Evolutionary conservation across 2,329 filamentous ascomycete species (phyloP).

Genomic region (Hymenoscyphus scutula): DNA sequence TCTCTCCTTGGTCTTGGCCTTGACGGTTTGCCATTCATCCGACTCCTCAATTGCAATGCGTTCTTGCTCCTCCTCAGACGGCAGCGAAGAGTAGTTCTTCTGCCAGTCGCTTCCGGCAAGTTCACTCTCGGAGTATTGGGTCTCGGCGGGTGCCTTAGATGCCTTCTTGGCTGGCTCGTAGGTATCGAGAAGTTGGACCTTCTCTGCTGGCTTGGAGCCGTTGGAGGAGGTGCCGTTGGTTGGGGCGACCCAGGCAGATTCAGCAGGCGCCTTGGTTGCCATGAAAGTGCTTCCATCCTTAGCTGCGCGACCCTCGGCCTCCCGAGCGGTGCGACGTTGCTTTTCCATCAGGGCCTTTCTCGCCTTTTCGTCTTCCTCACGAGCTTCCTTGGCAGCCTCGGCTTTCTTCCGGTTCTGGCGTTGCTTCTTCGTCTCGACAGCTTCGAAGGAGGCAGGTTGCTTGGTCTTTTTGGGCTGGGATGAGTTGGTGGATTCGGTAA

Average conservation of each 20-base stretch:
- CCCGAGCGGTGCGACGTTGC: constrained; percentile 77
- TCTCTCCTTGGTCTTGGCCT: constrained; percentile 31
- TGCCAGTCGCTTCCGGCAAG: constrained; percentile 22
- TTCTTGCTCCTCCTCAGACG: constrained; percentile 62
- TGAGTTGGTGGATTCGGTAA: constrained; percentile 65
- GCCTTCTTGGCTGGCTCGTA: constrained; percentile 44
- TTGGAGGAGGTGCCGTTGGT: constrained; percentile 22
- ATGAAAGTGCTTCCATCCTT: constrained; percentile 71
- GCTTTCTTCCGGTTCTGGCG: constrained; percentile 88
- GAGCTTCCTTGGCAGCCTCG: constrained; percentile 71
- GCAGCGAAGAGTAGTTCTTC: constrained; percentile 36
- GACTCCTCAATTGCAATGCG: constrained; percentile 53
- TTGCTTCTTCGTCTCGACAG: constrained; percentile 88
- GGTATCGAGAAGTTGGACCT: constrained; percentile 56
- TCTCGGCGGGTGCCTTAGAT: constrained; percentile 27
- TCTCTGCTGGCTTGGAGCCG: constrained; percentile 35
- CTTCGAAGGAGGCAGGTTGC: constrained; percentile 56
- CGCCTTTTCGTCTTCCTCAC: constrained; percentile 75
- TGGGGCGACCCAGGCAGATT: constrained; percentile 46
- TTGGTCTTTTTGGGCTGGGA: constrained; percentile 60
- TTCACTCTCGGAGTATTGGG: constrained; percentile 26
- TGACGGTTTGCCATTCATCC: constrained; percentile 58
- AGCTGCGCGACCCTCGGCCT: constrained; percentile 77
- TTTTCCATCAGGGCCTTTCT: constrained; percentile 76
- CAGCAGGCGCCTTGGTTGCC: constrained; percentile 43